These are phyloP conservation scores for Whalleya microplaca DNA, from an alignment of 2,329 filamentous ascomycete genomes.

Conservation along the genomic window DNA sequence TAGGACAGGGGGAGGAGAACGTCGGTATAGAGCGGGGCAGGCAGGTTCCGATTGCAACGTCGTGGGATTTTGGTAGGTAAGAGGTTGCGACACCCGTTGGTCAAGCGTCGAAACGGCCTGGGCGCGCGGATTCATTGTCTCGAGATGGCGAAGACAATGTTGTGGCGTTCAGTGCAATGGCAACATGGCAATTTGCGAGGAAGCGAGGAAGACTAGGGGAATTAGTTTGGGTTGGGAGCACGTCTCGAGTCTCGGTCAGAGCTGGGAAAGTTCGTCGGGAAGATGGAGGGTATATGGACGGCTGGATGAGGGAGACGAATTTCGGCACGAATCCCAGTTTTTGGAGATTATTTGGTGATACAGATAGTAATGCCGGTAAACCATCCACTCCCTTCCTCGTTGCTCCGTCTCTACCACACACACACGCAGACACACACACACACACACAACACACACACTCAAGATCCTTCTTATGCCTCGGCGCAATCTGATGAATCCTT, in stretches of 20 bases:
- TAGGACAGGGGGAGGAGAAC: constrained; percentile 30
- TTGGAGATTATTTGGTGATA: constrained; percentile 29
- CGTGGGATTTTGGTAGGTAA: constrained; percentile 32
- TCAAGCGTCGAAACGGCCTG: constrained; percentile 39
- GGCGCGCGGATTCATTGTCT: constrained; percentile 42
- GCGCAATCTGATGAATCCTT: constrained; percentile 29
- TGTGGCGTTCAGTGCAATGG: constrained; percentile 30
- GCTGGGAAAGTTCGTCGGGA: constrained; percentile 30
- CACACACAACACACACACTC: not conserved
- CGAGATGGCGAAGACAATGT: constrained; percentile 29
- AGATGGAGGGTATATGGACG: constrained; percentile 28
- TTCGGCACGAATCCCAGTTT: constrained; percentile 24
- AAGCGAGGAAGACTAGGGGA: constrained; percentile 3
- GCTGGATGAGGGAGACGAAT: constrained; percentile 25
- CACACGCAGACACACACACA: not conserved
- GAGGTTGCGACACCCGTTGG: constrained; percentile 36
- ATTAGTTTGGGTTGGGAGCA: constrained; percentile 3
- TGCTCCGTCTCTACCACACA: constrained; percentile 19
- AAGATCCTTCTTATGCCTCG: constrained; percentile 15
- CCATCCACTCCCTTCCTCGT: constrained; percentile 15
- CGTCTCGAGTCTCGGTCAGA: constrained; percentile 8
- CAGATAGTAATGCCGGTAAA: constrained; percentile 20
- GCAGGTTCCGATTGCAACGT: constrained; percentile 38
- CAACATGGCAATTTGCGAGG: constrained; percentile 11
- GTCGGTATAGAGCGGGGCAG: constrained; percentile 37